Conservation (phyloP, 768 basidiomycete genomes). For the Gyrodon lividus region DNA sequence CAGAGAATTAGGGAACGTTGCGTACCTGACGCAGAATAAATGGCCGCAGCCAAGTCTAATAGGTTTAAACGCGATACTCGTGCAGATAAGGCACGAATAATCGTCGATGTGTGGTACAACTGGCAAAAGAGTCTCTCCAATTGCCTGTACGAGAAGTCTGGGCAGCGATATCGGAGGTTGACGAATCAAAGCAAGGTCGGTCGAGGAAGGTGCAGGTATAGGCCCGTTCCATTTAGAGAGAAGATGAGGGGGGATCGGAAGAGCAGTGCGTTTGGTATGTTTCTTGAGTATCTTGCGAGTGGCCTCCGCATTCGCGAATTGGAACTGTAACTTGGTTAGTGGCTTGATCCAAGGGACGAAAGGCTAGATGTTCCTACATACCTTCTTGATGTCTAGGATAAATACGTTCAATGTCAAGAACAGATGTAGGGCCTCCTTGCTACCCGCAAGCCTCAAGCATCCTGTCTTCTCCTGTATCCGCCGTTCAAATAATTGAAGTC, state of each 20-base stretch:
- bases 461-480: slow-evolving; percentile 50
- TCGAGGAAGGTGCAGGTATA: slow-evolving; percentile 12
- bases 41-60: slow-evolving; percentile 81
- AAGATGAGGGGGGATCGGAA: slow-evolving; percentile 54
- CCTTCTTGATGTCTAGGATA: slow-evolving; percentile 81
- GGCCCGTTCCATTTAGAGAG: slow-evolving; percentile 19
- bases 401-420: slow-evolving; percentile 78
- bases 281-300: slow-evolving; percentile 94
- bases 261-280: slow-evolving; percentile 84
- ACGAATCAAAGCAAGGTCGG: slow-evolving; percentile 31
- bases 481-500: slow-evolving; percentile 61
- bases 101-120: slow-evolving; percentile 79
- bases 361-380: slow-evolving; percentile 20
- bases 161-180: slow-evolving; percentile 45
- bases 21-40: slow-evolving; percentile 66
- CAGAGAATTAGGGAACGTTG: not conserved
- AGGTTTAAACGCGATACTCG: slow-evolving; percentile 89
- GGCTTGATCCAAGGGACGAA: not conserved
- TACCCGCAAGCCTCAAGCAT: slow-evolving; percentile 57
- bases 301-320: slow-evolving; percentile 82
- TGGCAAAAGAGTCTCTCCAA: slow-evolving; percentile 80
- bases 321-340: slow-evolving; percentile 49
- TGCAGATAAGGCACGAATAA: slow-evolving; percentile 87
- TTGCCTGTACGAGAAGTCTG: slow-evolving; percentile 72
- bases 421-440: slow-evolving; percentile 56